Evolutionary conservation across 2,329 filamentous ascomycete genomes (phyloP).

Genomic region (Fusarium continuum): DNA sequence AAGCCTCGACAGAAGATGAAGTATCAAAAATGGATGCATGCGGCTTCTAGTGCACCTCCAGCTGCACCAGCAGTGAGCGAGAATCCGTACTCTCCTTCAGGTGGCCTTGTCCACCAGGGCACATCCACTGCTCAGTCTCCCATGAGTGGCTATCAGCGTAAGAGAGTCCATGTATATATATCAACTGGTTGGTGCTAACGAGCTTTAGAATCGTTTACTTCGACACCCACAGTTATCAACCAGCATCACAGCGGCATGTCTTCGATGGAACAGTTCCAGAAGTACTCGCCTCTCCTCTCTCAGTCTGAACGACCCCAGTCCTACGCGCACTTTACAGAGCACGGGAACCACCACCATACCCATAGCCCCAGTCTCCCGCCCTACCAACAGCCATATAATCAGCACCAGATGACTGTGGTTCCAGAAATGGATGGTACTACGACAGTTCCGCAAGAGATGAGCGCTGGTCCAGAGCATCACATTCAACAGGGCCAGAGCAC

Average conservation of each 20-base stretch:
- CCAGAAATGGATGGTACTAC: slow-evolving; percentile 40
- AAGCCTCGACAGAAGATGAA: slow-evolving; percentile 35
- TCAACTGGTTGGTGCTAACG: slow-evolving; percentile 1
- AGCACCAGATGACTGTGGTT: slow-evolving; percentile 23
- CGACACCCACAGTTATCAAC: slow-evolving; percentile 18
- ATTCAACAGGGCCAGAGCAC: not conserved
- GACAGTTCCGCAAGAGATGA: slow-evolving; percentile 32
- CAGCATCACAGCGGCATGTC: slow-evolving; percentile 30
- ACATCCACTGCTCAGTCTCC: slow-evolving; percentile 27
- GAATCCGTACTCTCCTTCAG: slow-evolving; percentile 21
- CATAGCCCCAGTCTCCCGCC: slow-evolving; percentile 18
- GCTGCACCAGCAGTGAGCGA: slow-evolving; percentile 10
- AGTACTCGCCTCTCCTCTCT: slow-evolving; percentile 29
- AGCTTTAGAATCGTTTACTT: slow-evolving; percentile 21
- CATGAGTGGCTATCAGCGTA: slow-evolving; percentile 39
- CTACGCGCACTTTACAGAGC: slow-evolving; percentile 32
- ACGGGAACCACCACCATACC: not conserved
- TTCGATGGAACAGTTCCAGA: slow-evolving; percentile 30
- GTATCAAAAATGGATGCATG: not conserved
- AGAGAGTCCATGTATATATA: not conserved
- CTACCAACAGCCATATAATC: slow-evolving; percentile 19
- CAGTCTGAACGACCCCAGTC: slow-evolving; percentile 28
- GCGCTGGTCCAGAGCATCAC: slow-evolving; percentile 28
- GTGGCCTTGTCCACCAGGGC: not conserved
- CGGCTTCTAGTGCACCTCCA: not conserved